These are phyloP conservation scores for Geotrichum macrosporum DNA, from an alignment of 1,139 yeast species.

Conservation along the genomic window DNA sequence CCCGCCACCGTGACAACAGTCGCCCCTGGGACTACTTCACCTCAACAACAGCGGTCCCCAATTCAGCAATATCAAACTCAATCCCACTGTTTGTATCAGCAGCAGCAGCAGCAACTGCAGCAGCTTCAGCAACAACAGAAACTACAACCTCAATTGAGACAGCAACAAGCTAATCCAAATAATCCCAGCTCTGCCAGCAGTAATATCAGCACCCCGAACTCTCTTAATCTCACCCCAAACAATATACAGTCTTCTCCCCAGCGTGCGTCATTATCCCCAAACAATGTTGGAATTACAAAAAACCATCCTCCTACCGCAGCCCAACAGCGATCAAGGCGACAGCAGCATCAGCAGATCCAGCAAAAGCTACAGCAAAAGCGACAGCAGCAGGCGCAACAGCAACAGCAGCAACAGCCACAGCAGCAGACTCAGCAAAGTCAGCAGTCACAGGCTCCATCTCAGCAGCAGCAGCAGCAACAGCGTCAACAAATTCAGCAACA, in stretches of 20 bases:
- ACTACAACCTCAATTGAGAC: conserved; percentile 11
- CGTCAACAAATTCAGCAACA: conserved; percentile 8
- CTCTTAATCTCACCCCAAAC: conserved; percentile 3
- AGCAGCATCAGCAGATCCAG: conserved; percentile 12
- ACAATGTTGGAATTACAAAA: conserved; percentile 4
- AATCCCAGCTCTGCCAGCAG: conserved; percentile 1
- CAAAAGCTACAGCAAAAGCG: conserved; percentile 3
- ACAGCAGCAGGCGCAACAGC: conserved; percentile 7
- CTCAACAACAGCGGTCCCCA: conserved; percentile 11
- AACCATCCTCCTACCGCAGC: background rate
- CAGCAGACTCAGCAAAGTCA: conserved; percentile 6
- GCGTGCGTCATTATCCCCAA: conserved; percentile 8
- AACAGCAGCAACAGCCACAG: conserved; percentile 6
- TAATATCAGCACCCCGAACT: conserved; percentile 8
- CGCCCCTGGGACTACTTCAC: conserved; percentile 3
- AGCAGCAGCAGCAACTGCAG: conserved; percentile 8
- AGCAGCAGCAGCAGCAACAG: conserved; percentile 16
- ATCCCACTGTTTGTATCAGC: conserved; percentile 1
- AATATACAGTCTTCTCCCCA: conserved; percentile 1
- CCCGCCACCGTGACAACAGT: conserved; percentile 2
- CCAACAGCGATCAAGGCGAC: conserved; percentile 3
- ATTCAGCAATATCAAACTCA: conserved; percentile 7
- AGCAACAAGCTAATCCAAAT: conserved; percentile 6
- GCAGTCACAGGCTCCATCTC: no score
- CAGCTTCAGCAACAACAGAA: conserved; percentile 11